Evolutionary conservation across 108 stramenopile genomes (phyloP).

Genomic region (Nitzschia sp.): DNA sequence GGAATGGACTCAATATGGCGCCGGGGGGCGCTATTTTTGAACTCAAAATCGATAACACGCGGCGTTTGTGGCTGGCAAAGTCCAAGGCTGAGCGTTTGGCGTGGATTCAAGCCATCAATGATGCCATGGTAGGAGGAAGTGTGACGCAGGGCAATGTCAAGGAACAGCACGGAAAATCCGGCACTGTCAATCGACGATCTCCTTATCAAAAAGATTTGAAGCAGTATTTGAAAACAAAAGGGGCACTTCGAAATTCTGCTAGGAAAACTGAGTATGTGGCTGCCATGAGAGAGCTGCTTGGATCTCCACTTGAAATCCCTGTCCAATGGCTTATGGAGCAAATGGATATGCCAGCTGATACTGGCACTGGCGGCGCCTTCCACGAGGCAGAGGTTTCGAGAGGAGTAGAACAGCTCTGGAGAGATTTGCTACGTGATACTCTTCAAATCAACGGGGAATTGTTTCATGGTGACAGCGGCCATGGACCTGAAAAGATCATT

Average conservation of each 20-base stretch:
- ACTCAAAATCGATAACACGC: conserved; percentile 42
- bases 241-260: conserved; percentile 42
- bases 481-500: conserved; percentile 77
- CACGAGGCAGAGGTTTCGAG: conserved; percentile 50
- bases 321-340: conserved; percentile 81
- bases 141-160: conserved; percentile 60
- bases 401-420: conserved; percentile 76
- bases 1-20: conserved; percentile 45
- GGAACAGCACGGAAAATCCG: conserved; percentile 33
- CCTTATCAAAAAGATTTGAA: conserved; percentile 66
- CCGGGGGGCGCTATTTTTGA: conserved; percentile 58
- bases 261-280: conserved; percentile 62
- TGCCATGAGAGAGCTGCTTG: conserved; percentile 37
- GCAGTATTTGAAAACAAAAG: conserved; percentile 57
- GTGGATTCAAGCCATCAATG: conserved; percentile 81
- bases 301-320: conserved; percentile 57
- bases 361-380: conserved; percentile 39
- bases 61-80: conserved; percentile 77
- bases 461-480: conserved; percentile 60
- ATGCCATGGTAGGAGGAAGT: conserved; percentile 80
- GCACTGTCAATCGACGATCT: conserved; percentile 46
- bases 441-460: conserved; percentile 75
- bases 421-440: conserved; percentile 75
- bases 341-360: conserved; percentile 29
- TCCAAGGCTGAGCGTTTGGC: conserved; percentile 65